Evolutionary conservation across 306 rosid species (phyloP).

Genomic region (Mimosa pudica): DNA sequence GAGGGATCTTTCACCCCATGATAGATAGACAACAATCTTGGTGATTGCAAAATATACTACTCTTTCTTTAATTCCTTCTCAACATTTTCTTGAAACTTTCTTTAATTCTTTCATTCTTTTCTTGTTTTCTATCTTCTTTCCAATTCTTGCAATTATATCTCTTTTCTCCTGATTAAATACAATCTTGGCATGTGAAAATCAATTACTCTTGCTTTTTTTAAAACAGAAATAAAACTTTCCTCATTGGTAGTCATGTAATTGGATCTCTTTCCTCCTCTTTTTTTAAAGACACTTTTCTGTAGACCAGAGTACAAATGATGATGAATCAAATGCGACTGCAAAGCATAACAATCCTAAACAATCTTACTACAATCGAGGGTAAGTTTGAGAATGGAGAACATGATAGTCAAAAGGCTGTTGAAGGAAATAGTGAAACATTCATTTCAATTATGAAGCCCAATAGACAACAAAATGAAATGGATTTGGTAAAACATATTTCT

Average conservation of each 20-base stretch:
- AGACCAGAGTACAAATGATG: conserved; percentile 35
- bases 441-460: conserved; percentile 29
- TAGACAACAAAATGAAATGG: too few relatives aligned
- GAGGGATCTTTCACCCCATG: conserved; percentile 4
- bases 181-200: conserved; percentile 29
- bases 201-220: not conserved
- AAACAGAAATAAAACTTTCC: not conserved
- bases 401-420: conserved; percentile 34
- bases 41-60: too few relatives aligned
- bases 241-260: not conserved
- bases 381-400: conserved; percentile 39
- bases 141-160: too few relatives aligned
- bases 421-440: conserved; percentile 25
- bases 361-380: conserved; percentile 34
- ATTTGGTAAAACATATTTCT: too few relatives aligned
- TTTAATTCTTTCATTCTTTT: too few relatives aligned
- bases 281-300: conserved; percentile 43
- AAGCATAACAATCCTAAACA: conserved; percentile 30
- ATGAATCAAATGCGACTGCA: conserved; percentile 29
- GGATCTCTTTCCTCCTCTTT: conserved; percentile 7
- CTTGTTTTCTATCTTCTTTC: too few relatives aligned
- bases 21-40: too few relatives aligned
- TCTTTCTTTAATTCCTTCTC: too few relatives aligned
- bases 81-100: too few relatives aligned
- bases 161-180: too few relatives aligned